Percentiles rank a stretch among this genome's conserved stretches.
These are phyloP conservation scores for Leccinum solheimii DNA, from an alignment of 1,284 basidiomycete species.

Conservation along the genomic window DNA sequence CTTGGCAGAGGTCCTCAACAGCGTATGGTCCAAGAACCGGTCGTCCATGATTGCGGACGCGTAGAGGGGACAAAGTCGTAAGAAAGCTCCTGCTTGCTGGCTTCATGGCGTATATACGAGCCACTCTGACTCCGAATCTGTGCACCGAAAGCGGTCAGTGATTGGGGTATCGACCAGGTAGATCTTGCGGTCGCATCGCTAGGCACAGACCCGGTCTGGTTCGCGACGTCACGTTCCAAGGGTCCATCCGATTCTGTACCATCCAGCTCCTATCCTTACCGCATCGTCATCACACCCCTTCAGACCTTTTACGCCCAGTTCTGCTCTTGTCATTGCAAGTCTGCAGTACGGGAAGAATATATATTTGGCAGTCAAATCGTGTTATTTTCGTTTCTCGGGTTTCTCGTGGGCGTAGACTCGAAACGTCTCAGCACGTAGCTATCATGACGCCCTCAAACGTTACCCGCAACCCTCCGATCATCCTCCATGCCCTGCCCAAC, in stretches of 20 bases:
- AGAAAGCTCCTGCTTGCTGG: not conserved
- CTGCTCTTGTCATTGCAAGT: not conserved
- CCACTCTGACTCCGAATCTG: not conserved
- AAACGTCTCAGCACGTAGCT: not conserved
- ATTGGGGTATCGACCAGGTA: constrained; percentile 5
- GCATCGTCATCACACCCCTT: not conserved
- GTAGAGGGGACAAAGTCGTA: not conserved
- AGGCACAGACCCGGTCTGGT: constrained; percentile 8
- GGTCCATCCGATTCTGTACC: not conserved
- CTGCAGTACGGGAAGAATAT: not conserved
- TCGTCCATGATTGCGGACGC: not conserved
- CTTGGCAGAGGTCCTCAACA: not conserved
- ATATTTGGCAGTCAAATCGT: constrained; percentile 2
- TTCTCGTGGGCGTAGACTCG: constrained; percentile 4
- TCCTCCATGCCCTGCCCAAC: constrained; percentile 1
- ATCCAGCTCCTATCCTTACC: not conserved
- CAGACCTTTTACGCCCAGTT: not conserved
- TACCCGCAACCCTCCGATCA: not conserved
- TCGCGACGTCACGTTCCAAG: constrained; percentile 7
- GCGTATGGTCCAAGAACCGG: constrained; percentile 1
- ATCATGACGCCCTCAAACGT: constrained; percentile 6
- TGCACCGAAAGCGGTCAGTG: not conserved
- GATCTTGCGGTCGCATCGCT: not conserved
- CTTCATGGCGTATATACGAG: not conserved
- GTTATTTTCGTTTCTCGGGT: not conserved